Base-by-base conservation (phyloP, 352 stramenopile genomes). In the Pythium folliculosum region DNA sequence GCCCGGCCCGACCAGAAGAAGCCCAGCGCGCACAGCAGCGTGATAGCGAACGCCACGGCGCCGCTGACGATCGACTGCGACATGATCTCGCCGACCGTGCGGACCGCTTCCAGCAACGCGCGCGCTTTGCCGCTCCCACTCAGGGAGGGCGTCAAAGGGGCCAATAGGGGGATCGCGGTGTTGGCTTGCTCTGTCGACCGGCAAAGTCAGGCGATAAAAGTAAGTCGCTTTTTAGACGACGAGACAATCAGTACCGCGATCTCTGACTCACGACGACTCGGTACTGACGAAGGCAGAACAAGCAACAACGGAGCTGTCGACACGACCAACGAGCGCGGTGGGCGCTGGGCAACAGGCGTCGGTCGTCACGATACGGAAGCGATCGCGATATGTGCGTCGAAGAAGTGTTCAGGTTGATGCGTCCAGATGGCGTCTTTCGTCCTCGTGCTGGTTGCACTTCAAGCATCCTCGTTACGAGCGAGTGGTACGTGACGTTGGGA, bases 371-470 rank as follows among this genome's bases (percentile, higher is more conserved):
- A 13, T 7, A 43, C 9, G 7, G 5, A 44, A 35, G 7, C 22
- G 21, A 47, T 9, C 3, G 48, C 51, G n/a, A 66, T 58, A 9
- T 57, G 22, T 4, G 22, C 19, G 37, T 63, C 53, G 32, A 72
- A 72, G 14, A 2, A 7, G 0, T 23, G 6, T 16, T 69, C 60
- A 30, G 69, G 60, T 19, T 73, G 67, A 6, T 44, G 14, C 17
- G 52, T 54, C 67, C 67, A 73, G 19, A 5, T 40, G 22, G 0
- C 22, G 14, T 8, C 59, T 22, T 16, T 52, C 60, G 4, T 73
- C 55, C 1, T 69, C 53, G 59, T 62, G 67, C 56, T 72, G 65
- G 37, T 72, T 66, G 37, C 16, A 23, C 5, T 14, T 14, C 44
- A n/a, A 9, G 44, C 7, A 7, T 51, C 44, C 8, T 9, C n/a